Evolutionary conservation across 2,329 filamentous ascomycete genomes (phyloP).

Genomic region (Dactylonectria estremocensis): DNA sequence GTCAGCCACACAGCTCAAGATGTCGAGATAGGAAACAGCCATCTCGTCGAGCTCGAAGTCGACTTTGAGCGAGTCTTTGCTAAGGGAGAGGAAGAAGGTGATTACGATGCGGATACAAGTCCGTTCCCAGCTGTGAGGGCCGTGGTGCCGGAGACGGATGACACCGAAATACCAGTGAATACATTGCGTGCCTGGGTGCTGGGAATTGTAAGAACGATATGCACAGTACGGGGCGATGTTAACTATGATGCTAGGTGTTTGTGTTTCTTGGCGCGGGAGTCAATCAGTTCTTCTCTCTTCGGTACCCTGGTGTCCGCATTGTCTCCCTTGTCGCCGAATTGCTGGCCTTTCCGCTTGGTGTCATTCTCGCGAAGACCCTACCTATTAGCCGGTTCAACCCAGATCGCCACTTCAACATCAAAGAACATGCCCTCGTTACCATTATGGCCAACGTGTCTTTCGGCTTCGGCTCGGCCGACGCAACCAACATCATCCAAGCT

Average conservation of each 20-base stretch:
- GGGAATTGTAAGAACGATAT: conserved; percentile 14
- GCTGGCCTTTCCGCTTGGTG: conserved; percentile 22
- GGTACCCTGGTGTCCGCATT: conserved; percentile 23
- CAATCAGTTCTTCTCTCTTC: conserved; percentile 25
- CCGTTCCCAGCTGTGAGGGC: conserved; percentile 22
- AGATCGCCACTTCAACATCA: conserved; percentile 59
- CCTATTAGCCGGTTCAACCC: conserved; percentile 49
- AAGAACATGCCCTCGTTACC: conserved; percentile 66
- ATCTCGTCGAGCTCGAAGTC: conserved; percentile 18
- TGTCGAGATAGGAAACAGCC: conserved; percentile 17
- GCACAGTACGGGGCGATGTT: not conserved
- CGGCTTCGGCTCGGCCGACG: conserved; percentile 32
- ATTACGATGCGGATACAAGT: conserved; percentile 24
- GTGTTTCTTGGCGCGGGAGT: conserved; percentile 25
- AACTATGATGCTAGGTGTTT: conserved; percentile 10
- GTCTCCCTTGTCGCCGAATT: conserved; percentile 27
- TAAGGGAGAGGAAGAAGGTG: conserved; percentile 15
- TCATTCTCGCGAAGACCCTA: conserved; percentile 12
- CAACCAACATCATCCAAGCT: conserved; percentile 57
- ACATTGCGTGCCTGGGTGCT: conserved; percentile 23
- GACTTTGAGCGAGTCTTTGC: conserved; percentile 21
- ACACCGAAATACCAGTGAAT: conserved; percentile 23
- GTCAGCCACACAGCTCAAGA: not conserved
- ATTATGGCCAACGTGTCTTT: conserved; percentile 57
- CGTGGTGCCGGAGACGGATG: conserved; percentile 25